A percentile compares a stretch with the other conserved stretches of the same genome.
Evolutionary conservation across 164 flowering plant genomes (phyloP).

Genomic region (Brasenia schreberi): DNA sequence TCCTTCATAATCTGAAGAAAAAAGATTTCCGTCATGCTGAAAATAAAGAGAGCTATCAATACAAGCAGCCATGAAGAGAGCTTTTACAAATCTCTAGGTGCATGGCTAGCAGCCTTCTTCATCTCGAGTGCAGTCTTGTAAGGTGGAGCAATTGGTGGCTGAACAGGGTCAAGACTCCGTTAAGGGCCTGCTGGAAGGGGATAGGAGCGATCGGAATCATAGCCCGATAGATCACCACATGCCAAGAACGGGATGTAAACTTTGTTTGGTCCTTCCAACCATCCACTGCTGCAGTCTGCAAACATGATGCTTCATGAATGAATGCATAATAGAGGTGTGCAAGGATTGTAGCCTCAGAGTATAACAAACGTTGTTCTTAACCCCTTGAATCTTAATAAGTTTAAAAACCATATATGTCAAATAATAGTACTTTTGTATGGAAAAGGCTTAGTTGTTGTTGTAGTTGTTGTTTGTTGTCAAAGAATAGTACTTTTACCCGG

Average conservation of each 20-base stretch:
- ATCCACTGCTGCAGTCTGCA: slow-evolving; percentile 93
- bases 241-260: slow-evolving; percentile 93
- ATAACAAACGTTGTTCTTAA: no score
- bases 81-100: slow-evolving; percentile 39
- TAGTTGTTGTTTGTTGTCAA: no score
- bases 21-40: not conserved
- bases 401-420: no score
- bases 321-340: not conserved
- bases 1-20: no score
- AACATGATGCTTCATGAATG: not conserved
- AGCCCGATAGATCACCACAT: slow-evolving; percentile 88
- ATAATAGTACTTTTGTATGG: no score
- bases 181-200: slow-evolving; percentile 83
- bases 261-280: slow-evolving; percentile 96
- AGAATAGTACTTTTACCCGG: no score
- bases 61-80: slow-evolving; percentile 36
- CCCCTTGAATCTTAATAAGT: no score
- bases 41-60: not conserved
- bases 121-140: slow-evolving; percentile 85
- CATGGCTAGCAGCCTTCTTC: slow-evolving; percentile 81
- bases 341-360: no score
- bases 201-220: slow-evolving; percentile 96
- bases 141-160: slow-evolving; percentile 96
- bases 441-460: no score
- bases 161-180: slow-evolving; percentile 84